These are phyloP conservation scores for Aurifilum marmelostoma DNA, from an alignment of 2,329 filamentous ascomycete species.

Conservation along the genomic window DNA sequence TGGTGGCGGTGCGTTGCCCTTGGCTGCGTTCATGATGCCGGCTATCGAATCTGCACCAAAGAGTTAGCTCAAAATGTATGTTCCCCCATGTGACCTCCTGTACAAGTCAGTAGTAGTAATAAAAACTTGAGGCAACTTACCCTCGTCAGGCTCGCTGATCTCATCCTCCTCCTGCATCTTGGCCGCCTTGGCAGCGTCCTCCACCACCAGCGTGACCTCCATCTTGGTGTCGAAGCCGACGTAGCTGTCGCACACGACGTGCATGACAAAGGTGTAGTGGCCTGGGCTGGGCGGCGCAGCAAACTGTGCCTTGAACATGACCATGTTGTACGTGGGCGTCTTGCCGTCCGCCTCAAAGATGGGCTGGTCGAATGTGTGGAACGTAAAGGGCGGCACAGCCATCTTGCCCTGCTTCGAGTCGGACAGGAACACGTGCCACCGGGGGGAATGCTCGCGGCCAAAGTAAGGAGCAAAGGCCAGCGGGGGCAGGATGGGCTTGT, in stretches of 20 bases:
- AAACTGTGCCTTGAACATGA: constrained; percentile 97
- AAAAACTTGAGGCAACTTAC: constrained; percentile 66
- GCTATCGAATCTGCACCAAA: constrained; percentile 73
- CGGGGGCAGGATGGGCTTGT: constrained; percentile 73
- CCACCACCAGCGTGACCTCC: constrained; percentile 86
- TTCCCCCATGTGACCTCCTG: not conserved
- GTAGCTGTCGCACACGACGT: constrained; percentile 93
- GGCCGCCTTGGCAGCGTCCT: constrained; percentile 83
- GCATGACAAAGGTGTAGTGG: constrained; percentile 92
- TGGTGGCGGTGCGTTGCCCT: constrained; percentile 63
- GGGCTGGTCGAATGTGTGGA: constrained; percentile 87
- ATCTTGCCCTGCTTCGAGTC: constrained; percentile 95
- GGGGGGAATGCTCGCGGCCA: constrained; percentile 83
- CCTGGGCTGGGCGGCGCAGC: constrained; percentile 90
- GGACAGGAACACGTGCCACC: constrained; percentile 93
- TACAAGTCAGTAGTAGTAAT: not conserved
- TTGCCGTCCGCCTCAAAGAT: constrained; percentile 79
- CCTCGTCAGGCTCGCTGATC: constrained; percentile 97
- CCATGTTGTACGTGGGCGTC: constrained; percentile 85
- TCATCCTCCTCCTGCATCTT: constrained; percentile 86
- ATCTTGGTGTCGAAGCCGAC: constrained; percentile 91
- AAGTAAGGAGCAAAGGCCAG: constrained; percentile 91
- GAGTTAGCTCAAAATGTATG: constrained; percentile 37
- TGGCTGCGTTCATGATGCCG: constrained; percentile 86
- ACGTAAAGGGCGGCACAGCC: constrained; percentile 95